Conservation (phyloP, 2,329 filamentous ascomycete genomes). For the Phyllosticta capitalensis region DNA sequence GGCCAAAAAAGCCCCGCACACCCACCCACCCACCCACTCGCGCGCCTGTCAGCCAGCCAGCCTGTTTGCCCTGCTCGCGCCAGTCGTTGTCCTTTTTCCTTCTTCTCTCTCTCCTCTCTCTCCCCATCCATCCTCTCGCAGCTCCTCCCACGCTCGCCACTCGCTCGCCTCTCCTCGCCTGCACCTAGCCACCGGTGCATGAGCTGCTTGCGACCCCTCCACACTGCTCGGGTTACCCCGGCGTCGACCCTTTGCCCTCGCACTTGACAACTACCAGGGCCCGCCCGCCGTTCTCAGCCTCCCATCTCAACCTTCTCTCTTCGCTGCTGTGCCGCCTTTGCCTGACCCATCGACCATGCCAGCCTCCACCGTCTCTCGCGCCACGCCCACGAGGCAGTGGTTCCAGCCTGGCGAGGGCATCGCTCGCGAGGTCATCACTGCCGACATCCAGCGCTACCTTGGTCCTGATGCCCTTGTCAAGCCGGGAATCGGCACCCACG, state of each 20-base stretch:
- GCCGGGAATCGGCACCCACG: constrained; percentile 36
- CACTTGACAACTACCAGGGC: background rate
- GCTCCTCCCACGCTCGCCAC: background rate
- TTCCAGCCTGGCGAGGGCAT: constrained; percentile 42
- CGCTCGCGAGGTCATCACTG: constrained; percentile 42
- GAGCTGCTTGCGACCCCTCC: background rate
- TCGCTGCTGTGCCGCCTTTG: too few species aligned
- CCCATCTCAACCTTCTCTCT: background rate
- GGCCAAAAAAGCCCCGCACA: background rate
- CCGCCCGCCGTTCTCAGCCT: background rate
- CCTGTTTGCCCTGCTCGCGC: background rate
- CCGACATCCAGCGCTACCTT: constrained; percentile 43
- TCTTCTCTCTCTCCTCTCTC: background rate
- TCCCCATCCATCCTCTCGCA: background rate
- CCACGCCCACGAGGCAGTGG: constrained; percentile 34
- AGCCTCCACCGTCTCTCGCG: constrained; percentile 13
- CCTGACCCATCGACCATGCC: background rate
- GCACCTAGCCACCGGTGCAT: background rate
- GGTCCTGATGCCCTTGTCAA: constrained; percentile 42
- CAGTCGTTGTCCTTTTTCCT: too few species aligned
- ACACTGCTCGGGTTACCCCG: background rate
- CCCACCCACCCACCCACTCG: too few species aligned
- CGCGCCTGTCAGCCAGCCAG: too few species aligned
- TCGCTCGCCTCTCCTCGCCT: background rate
- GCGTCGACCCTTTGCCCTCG: background rate